Evolutionary conservation across 306 rosid genomes (phyloP).

Genomic region (Cucumis hystrix): DNA sequence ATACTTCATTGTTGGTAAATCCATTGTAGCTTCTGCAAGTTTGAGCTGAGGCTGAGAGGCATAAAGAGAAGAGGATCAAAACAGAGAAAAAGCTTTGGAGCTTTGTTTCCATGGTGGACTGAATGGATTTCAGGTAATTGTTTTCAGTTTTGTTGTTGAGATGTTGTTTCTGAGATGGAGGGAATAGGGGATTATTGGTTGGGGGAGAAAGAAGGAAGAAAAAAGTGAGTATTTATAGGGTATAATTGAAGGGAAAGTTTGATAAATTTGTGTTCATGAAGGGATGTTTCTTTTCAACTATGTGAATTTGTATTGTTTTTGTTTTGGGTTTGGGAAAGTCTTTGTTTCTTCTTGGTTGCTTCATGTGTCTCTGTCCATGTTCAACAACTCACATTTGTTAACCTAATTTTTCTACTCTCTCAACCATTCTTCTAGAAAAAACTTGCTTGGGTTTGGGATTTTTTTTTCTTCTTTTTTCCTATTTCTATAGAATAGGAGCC

Average conservation of each 20-base stretch:
- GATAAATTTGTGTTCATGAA: neutral
- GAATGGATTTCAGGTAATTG: neutral
- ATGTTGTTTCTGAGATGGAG: neutral
- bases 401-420: slow-evolving; percentile 5
- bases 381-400: slow-evolving; percentile 5
- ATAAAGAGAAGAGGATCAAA: neutral
- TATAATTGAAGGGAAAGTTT: neutral
- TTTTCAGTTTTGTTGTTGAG: neutral
- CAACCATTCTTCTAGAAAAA: neutral
- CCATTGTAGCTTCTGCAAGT: slow-evolving; percentile 4
- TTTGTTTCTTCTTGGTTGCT: neutral
- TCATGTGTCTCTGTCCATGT: neutral
- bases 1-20: neutral
- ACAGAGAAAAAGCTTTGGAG: neutral
- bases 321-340: neutral
- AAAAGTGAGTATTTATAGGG: neutral
- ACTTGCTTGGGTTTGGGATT: neutral
- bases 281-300: neutral
- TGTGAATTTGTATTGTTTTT: neutral
- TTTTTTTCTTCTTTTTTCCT: neutral
- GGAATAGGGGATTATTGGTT: neutral
- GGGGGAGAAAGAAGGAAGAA: neutral
- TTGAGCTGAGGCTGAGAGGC: slow-evolving; percentile 7
- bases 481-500: neutral
- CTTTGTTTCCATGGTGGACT: neutral